These are phyloP conservation scores for Terana coerulea DNA, from an alignment of 768 basidiomycete species.

Conservation along the genomic window DNA sequence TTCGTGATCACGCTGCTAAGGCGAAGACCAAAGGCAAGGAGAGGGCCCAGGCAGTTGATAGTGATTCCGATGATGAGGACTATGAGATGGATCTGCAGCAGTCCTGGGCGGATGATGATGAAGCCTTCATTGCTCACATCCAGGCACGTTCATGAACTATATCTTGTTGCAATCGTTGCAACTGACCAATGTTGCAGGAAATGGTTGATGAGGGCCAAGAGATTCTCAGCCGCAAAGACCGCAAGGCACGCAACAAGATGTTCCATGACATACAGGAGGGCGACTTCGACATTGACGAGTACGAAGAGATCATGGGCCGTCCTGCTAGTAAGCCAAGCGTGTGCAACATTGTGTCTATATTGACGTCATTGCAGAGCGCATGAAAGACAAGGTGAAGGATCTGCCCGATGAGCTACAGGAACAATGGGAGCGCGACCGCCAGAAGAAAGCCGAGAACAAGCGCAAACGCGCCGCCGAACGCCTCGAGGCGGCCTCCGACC, in stretches of 20 bases:
- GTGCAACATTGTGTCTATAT: background rate
- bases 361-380: slow-evolving; percentile 34
- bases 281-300: slow-evolving; percentile 32
- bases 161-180: background rate
- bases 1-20: slow-evolving; percentile 25
- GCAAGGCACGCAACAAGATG: slow-evolving; percentile 49
- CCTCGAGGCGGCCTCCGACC: slow-evolving; percentile 57
- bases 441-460: slow-evolving; percentile 78
- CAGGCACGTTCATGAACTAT: slow-evolving; percentile 38
- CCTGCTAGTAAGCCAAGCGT: slow-evolving; percentile 45
- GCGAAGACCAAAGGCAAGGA: slow-evolving; percentile 15
- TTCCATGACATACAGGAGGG: slow-evolving; percentile 63
- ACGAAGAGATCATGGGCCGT: slow-evolving; percentile 27
- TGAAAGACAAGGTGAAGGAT: slow-evolving; percentile 47
- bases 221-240: slow-evolving; percentile 39
- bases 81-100: slow-evolving; percentile 22
- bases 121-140: slow-evolving; percentile 51
- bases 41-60: slow-evolving; percentile 28
- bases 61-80: slow-evolving; percentile 23
- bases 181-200: slow-evolving; percentile 44
- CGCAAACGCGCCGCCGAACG: slow-evolving; percentile 54
- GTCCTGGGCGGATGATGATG: slow-evolving; percentile 50
- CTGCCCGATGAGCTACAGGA: slow-evolving; percentile 55
- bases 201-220: slow-evolving; percentile 57
- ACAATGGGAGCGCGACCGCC: slow-evolving; percentile 80